phyloP scores from a whole-genome alignment of 2,329 filamentous ascomycete species.

The Lecanoromycetidae sp. region DNA sequence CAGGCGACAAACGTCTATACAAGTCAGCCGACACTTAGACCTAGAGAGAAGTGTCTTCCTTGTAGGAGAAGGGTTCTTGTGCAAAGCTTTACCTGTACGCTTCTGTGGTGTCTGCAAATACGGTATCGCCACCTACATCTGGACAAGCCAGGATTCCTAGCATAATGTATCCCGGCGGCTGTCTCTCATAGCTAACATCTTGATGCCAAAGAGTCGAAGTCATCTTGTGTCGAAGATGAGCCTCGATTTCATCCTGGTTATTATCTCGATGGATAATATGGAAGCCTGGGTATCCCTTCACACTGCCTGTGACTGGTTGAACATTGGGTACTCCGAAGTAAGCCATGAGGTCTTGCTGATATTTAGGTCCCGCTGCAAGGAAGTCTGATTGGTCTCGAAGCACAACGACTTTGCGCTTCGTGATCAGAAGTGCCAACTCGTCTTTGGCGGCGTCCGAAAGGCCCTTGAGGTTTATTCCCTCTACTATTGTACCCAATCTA shows the following conservation, averaged over 20 bases:
- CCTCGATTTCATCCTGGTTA: constrained; percentile 54
- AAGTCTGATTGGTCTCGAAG: constrained; percentile 69
- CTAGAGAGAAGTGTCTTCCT: background rate
- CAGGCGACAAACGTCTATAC: background rate
- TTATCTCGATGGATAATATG: constrained; percentile 66
- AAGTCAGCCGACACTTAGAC: background rate
- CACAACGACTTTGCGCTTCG: constrained; percentile 47
- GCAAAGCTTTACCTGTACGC: constrained; percentile 46
- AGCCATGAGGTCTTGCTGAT: constrained; percentile 55
- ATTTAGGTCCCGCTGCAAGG: constrained; percentile 53
- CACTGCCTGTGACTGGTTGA: constrained; percentile 63
- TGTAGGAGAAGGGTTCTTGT: background rate
- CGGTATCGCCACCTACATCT: constrained; percentile 66
- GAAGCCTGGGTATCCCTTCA: constrained; percentile 60
- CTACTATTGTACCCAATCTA: background rate
- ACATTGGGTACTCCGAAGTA: constrained; percentile 76
- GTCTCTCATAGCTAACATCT: constrained; percentile 74
- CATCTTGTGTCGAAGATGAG: constrained; percentile 50
- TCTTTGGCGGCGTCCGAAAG: background rate
- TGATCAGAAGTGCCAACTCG: constrained; percentile 45
- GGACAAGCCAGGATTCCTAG: constrained; percentile 75
- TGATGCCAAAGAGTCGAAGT: constrained; percentile 65
- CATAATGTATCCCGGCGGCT: constrained; percentile 82
- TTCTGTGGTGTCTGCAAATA: constrained; percentile 67
- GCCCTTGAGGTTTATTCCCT: background rate